Evolutionary conservation across 2,329 filamentous ascomycete genomes (phyloP).

Genomic region (Myrmaecium sp.): DNA sequence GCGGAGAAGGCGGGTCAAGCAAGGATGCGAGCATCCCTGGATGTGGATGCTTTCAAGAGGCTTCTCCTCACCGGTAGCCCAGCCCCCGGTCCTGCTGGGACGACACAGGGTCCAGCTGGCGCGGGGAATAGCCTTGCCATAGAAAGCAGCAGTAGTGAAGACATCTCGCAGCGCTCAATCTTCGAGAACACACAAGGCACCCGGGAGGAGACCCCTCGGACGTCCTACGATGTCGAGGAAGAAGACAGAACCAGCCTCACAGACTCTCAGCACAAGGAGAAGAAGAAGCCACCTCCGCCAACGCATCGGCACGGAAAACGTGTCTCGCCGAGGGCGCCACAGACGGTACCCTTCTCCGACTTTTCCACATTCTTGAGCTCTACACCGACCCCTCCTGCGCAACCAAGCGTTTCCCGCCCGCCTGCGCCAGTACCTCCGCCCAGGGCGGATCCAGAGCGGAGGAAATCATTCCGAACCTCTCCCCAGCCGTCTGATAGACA

Average conservation of each 20-base stretch:
- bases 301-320: slow-evolving; percentile 65
- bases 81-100: slow-evolving; percentile 1
- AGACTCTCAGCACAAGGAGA: slow-evolving; percentile 25
- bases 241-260: slow-evolving; percentile 21
- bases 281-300: slow-evolving; percentile 50
- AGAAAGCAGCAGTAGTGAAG: slow-evolving; percentile 38
- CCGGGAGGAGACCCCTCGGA: slow-evolving; percentile 36
- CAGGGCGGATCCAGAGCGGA: slow-evolving; percentile 31
- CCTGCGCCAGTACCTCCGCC: slow-evolving; percentile 8
- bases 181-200: slow-evolving; percentile 32
- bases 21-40: slow-evolving; percentile 33
- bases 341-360: slow-evolving; percentile 18
- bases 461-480: slow-evolving; percentile 44
- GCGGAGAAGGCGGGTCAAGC: slow-evolving; percentile 11
- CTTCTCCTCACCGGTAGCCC: slow-evolving; percentile 58
- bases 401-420: slow-evolving; percentile 11
- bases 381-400: slow-evolving; percentile 8
- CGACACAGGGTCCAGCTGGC: not conserved
- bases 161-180: slow-evolving; percentile 42
- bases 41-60: slow-evolving; percentile 64
- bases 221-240: slow-evolving; percentile 36
- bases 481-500: slow-evolving; percentile 18
- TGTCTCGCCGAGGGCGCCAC: slow-evolving; percentile 35
- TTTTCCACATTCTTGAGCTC: slow-evolving; percentile 11
- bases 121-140: slow-evolving; percentile 10